phyloP scores from a whole-genome alignment of 768 basidiomycete genomes.

The Podaxis sp. region DNA sequence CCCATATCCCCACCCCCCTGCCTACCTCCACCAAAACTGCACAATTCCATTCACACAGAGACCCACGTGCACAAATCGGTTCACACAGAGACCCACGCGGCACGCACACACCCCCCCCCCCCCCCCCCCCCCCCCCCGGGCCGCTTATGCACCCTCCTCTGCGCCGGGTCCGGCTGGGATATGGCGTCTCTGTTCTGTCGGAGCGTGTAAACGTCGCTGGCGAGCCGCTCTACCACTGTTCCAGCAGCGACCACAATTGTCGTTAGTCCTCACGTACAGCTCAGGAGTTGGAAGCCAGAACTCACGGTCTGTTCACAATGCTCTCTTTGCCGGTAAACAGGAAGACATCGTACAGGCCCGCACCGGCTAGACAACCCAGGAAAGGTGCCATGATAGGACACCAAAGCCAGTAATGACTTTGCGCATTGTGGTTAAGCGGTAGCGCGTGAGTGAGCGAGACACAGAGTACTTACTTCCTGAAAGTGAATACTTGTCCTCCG shows the following conservation, averaged over 20 bases:
- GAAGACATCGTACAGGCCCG: slow-evolving; percentile 53
- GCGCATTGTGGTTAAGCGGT: slow-evolving; percentile 14
- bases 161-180: neutral
- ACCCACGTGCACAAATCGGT: neutral
- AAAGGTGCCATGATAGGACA: slow-evolving; percentile 57
- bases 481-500: slow-evolving; percentile 47
- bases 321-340: slow-evolving; percentile 55
- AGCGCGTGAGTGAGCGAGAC: neutral
- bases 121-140: too few relatives aligned
- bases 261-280: neutral
- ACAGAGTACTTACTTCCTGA: slow-evolving; percentile 32
- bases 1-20: neutral
- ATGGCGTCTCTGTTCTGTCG: neutral
- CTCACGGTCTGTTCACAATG: slow-evolving; percentile 50
- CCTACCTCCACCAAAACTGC: neutral
- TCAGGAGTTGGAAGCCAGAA: neutral
- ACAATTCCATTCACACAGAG: too few relatives aligned
- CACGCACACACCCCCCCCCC: neutral
- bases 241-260: neutral
- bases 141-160: neutral
- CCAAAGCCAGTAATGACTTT: slow-evolving; percentile 74
- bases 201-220: neutral
- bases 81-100: too few relatives aligned
- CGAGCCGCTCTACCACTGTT: neutral
- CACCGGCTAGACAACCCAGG: slow-evolving; percentile 51